Percentiles rank a stretch among this genome's conserved stretches.
Evolutionary conservation across 2,329 filamentous ascomycete genomes (phyloP).

Genomic region (Aspergillus tanneri): DNA sequence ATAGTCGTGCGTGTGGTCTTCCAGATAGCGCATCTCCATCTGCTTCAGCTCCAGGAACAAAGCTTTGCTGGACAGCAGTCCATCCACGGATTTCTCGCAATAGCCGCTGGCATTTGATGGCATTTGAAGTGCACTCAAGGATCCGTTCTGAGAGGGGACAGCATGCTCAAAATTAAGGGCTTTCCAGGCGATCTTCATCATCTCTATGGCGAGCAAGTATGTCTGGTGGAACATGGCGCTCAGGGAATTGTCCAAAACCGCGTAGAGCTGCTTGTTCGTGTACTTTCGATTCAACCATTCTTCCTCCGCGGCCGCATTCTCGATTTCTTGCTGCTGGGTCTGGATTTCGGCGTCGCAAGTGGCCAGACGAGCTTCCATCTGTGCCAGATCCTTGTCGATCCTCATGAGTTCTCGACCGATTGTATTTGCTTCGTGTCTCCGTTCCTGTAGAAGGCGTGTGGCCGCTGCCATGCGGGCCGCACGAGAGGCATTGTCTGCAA

Average conservation of each 20-base stretch:
- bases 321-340: neutral
- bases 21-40: neutral
- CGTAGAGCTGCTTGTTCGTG: slow-evolving; percentile 2
- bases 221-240: neutral
- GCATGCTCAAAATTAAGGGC: neutral
- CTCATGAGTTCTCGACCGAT: slow-evolving; percentile 1
- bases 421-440: neutral
- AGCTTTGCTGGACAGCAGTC: neutral
- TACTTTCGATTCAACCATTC: slow-evolving; percentile 1
- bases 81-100: neutral
- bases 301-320: neutral
- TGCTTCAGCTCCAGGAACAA: neutral
- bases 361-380: neutral
- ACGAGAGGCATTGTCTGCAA: neutral
- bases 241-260: neutral
- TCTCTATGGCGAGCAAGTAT: neutral
- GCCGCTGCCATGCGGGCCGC: neutral
- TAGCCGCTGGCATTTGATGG: neutral
- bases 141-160: neutral
- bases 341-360: neutral
- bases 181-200: neutral
- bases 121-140: neutral
- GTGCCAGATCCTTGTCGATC: neutral
- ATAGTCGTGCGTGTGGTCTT: neutral
- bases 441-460: slow-evolving; percentile 1